Conservation (phyloP, 129 eudicot genomes). For the Artemisia annua region DNA sequence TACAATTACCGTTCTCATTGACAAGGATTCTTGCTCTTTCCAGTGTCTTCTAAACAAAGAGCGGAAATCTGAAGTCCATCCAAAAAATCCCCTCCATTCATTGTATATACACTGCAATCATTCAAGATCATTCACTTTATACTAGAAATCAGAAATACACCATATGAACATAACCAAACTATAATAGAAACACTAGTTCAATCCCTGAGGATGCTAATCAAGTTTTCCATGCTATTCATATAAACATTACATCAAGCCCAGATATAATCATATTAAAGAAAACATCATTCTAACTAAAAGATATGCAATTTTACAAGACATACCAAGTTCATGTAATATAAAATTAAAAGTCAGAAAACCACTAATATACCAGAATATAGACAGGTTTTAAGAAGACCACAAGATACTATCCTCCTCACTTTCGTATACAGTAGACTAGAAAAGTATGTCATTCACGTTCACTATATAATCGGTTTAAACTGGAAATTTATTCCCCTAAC, state of each 20-base stretch:
- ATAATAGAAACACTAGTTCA: not conserved
- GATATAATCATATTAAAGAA: not conserved
- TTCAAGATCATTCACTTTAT: conserved; percentile 4
- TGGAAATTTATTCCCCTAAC: too few species aligned
- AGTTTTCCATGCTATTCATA: not conserved
- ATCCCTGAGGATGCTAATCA: conserved; percentile 9
- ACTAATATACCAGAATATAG: conserved; percentile 18
- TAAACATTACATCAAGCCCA: conserved; percentile 17
- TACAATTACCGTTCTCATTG: conserved; percentile 65
- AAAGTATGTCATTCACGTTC: too few species aligned
- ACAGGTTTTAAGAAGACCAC: not conserved
- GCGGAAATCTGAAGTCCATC: conserved; percentile 79
- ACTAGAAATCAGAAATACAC: conserved; percentile 1
- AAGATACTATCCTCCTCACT: too few species aligned
- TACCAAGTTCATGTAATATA: not conserved
- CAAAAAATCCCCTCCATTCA: conserved; percentile 75
- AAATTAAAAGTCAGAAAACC: conserved; percentile 12
- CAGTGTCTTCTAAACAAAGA: conserved; percentile 56
- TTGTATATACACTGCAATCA: conserved; percentile 78
- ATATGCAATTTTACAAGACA: conserved; percentile 12
- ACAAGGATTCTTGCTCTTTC: conserved; percentile 63
- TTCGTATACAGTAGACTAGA: too few species aligned
- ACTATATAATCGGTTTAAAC: too few species aligned
- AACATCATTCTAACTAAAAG: not conserved
- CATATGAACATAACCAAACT: not conserved